Evolutionary conservation across 1,284 basidiomycete genomes (phyloP).

Genomic region (Prillingera fragicola): DNA sequence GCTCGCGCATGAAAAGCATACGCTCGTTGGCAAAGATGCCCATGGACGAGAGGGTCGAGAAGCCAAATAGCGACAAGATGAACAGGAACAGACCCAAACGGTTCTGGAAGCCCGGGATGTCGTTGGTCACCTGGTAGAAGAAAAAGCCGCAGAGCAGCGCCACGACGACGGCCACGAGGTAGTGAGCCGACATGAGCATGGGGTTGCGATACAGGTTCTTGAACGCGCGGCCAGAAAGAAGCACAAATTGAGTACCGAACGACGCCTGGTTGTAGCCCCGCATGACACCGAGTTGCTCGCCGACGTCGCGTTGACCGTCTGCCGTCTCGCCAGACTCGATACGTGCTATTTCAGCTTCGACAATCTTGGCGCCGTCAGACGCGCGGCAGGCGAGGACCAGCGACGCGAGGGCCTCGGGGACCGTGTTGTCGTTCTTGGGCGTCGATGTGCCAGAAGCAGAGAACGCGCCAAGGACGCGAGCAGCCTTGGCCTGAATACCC

Average conservation of each 20-base stretch:
- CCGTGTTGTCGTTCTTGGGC: slow-evolving; percentile 26
- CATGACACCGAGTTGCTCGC: slow-evolving; percentile 57
- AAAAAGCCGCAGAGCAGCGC: slow-evolving; percentile 59
- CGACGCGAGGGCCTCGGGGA: slow-evolving; percentile 64
- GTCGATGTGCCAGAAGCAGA: slow-evolving; percentile 35
- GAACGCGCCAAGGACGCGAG: slow-evolving; percentile 66
- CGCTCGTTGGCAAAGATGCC: slow-evolving; percentile 90
- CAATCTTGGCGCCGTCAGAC: slow-evolving; percentile 62
- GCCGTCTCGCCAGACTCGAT: slow-evolving; percentile 46
- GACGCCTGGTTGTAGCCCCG: slow-evolving; percentile 76
- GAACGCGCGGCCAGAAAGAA: slow-evolving; percentile 92
- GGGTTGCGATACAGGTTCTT: slow-evolving; percentile 95
- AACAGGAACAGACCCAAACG: slow-evolving; percentile 88
- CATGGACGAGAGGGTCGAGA: slow-evolving; percentile 87
- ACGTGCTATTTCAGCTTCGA: slow-evolving; percentile 61
- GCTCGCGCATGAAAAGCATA: slow-evolving; percentile 90
- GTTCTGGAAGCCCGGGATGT: slow-evolving; percentile 88
- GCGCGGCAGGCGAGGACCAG: slow-evolving; percentile 67
- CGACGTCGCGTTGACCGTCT: slow-evolving; percentile 40
- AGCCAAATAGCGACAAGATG: slow-evolving; percentile 87
- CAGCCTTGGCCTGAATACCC: slow-evolving; percentile 64
- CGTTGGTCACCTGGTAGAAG: slow-evolving; percentile 58
- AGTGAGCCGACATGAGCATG: slow-evolving; percentile 83
- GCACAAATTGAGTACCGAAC: slow-evolving; percentile 83
- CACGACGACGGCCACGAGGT: slow-evolving; percentile 72